A percentile compares a stretch with the other conserved stretches of the same genome.
phyloP scores from a whole-genome alignment of 2,329 filamentous ascomycete genomes.

The Fusarium penzigii region DNA sequence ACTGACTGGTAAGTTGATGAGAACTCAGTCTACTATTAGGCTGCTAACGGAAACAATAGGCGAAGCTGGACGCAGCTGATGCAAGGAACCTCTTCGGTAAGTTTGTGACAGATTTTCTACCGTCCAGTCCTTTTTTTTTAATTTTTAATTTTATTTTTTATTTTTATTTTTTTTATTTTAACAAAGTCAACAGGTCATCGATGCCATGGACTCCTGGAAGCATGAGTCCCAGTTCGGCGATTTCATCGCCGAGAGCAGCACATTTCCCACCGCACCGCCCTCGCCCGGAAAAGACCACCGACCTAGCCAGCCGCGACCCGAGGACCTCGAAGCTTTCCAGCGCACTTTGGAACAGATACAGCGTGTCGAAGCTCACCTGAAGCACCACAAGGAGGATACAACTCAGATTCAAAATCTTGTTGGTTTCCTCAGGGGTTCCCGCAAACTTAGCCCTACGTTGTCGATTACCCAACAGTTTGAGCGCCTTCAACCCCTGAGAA shows the following conservation, averaged over 20 bases:
- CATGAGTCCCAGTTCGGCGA: slow-evolving; percentile 84
- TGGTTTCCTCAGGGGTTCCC: slow-evolving; percentile 71
- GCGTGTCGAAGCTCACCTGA: slow-evolving; percentile 67
- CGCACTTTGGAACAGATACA: slow-evolving; percentile 67
- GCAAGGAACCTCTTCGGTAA: slow-evolving; percentile 84
- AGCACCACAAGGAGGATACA: slow-evolving; percentile 68
- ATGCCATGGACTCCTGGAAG: slow-evolving; percentile 89
- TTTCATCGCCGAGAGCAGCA: slow-evolving; percentile 78
- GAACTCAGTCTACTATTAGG: slow-evolving; percentile 1
- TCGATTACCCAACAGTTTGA: slow-evolving; percentile 85
- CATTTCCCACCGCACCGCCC: slow-evolving; percentile 66
- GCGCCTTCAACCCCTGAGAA: slow-evolving; percentile 81
- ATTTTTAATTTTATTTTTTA: too few relatives aligned
- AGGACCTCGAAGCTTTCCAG: slow-evolving; percentile 70
- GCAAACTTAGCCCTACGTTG: slow-evolving; percentile 68
- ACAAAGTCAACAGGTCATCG: slow-evolving; percentile 64
- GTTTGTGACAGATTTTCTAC: slow-evolving; percentile 33
- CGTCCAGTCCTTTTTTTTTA: background rate
- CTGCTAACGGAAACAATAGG: slow-evolving; percentile 54
- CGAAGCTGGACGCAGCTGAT: slow-evolving; percentile 91
- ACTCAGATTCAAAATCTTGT: slow-evolving; percentile 70
- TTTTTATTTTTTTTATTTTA: too few relatives aligned
- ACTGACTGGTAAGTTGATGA: slow-evolving; percentile 79
- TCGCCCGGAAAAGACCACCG: slow-evolving; percentile 64
- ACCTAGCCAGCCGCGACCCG: slow-evolving; percentile 64